Conservation (phyloP, 2,329 filamentous ascomycete species). For the Fusarium ambrosium region DNA sequence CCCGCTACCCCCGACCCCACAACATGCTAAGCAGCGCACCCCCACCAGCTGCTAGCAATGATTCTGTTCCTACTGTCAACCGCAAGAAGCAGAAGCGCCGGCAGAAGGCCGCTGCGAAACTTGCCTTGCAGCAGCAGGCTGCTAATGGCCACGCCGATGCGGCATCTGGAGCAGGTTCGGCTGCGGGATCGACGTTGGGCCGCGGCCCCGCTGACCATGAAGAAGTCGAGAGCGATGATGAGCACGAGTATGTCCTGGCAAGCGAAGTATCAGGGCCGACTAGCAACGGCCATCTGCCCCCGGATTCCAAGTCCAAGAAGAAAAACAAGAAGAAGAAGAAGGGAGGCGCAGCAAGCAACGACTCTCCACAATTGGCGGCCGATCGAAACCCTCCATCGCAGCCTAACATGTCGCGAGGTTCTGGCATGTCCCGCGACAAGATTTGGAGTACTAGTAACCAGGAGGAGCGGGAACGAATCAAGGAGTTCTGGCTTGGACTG, state of each 20-base stretch:
- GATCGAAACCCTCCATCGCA: slow-evolving; percentile 37
- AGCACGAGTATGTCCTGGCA: slow-evolving; percentile 59
- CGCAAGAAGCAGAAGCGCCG: slow-evolving; percentile 96
- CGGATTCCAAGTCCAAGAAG: slow-evolving; percentile 66
- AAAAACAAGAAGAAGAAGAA: slow-evolving; percentile 79
- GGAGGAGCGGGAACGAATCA: slow-evolving; percentile 96
- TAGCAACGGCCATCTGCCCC: slow-evolving; percentile 48
- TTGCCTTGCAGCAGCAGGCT: slow-evolving; percentile 58
- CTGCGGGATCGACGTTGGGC: slow-evolving; percentile 38
- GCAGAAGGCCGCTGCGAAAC: slow-evolving; percentile 84
- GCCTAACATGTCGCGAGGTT: slow-evolving; percentile 49
- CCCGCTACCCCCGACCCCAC: slow-evolving; percentile 66
- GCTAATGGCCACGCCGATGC: slow-evolving; percentile 59
- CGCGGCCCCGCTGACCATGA: slow-evolving; percentile 59
- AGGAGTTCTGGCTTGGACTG: slow-evolving; percentile 96
- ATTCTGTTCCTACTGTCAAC: slow-evolving; percentile 72
- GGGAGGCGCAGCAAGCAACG: slow-evolving; percentile 46
- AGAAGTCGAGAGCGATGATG: slow-evolving; percentile 69
- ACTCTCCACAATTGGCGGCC: slow-evolving; percentile 36
- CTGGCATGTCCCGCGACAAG: slow-evolving; percentile 78
- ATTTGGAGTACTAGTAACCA: slow-evolving; percentile 98
- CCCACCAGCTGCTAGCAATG: slow-evolving; percentile 48
- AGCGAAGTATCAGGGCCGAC: slow-evolving; percentile 47
- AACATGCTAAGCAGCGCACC: slow-evolving; percentile 53
- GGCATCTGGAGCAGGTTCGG: slow-evolving; percentile 38